A percentile compares a stretch with the other conserved stretches of the same genome.
phyloP scores from a whole-genome alignment of 345 rosid genomes.

The Salix purpurea region DNA sequence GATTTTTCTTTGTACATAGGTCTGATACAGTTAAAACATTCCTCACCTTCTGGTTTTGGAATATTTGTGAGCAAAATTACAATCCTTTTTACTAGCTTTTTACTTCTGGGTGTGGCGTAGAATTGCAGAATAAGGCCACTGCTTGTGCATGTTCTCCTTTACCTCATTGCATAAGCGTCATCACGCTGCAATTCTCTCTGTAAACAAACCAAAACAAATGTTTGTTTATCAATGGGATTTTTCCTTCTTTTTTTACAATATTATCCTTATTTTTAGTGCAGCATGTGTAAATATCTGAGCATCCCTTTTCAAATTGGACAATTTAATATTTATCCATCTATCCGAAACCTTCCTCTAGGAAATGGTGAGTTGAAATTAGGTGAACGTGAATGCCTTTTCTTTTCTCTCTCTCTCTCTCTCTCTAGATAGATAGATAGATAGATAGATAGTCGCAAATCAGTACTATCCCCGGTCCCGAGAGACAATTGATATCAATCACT shows the following conservation, averaged over 20 bases:
- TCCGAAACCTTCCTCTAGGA: background rate
- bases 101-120: constrained; percentile 28
- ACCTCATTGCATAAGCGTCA: constrained; percentile 30
- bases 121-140: constrained; percentile 34
- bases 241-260: background rate
- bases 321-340: background rate
- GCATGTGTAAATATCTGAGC: background rate
- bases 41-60: constrained; percentile 20
- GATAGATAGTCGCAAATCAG: constrained; percentile 7
- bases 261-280: background rate
- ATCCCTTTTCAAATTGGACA: background rate
- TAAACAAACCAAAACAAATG: constrained; percentile 22
- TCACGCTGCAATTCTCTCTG: constrained; percentile 27
- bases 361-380: background rate
- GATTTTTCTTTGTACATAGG: constrained; percentile 28
- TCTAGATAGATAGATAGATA: background rate
- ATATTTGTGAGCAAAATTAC: constrained; percentile 23
- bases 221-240: constrained; percentile 12
- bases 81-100: constrained; percentile 4
- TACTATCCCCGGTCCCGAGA: constrained; percentile 23
- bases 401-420: too few species aligned
- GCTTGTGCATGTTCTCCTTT: constrained; percentile 18
- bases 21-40: constrained; percentile 30
- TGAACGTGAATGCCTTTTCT: constrained; percentile 9
- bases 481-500: constrained; percentile 19